Percentiles rank a stretch among this genome's conserved stretches.
Evolutionary conservation across 2,329 filamentous ascomycete genomes (phyloP).

Genomic region (Xylaria sp.): DNA sequence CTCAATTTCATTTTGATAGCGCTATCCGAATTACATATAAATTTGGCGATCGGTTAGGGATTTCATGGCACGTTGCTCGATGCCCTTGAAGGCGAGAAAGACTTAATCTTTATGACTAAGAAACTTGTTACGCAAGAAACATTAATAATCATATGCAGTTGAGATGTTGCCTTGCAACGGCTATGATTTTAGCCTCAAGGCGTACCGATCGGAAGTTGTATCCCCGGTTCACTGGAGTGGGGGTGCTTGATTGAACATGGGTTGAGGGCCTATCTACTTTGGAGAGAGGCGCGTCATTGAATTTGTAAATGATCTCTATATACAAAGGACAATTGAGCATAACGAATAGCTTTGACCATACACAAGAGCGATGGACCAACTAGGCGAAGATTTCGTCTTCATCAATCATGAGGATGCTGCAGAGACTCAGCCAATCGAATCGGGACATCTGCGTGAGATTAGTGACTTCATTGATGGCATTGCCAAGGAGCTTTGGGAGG

Average conservation of each 20-base stretch:
- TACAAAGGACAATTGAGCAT: not conserved
- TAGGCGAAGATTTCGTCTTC: conserved; percentile 45
- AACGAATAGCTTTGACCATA: not conserved
- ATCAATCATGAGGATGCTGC: conserved; percentile 42
- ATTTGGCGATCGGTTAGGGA: not conserved
- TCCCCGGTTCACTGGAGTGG: conserved; percentile 19
- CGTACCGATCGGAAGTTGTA: not conserved
- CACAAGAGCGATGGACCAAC: conserved; percentile 36
- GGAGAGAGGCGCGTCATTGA: no score
- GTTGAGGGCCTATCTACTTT: conserved; percentile 1
- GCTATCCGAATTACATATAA: not conserved
- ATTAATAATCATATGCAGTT: not conserved
- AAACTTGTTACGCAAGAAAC: not conserved
- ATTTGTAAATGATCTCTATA: not conserved
- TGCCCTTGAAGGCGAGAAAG: not conserved
- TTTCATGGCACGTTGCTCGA: not conserved
- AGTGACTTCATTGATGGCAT: conserved; percentile 53
- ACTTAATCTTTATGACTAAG: not conserved
- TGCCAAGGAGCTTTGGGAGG: conserved; percentile 53
- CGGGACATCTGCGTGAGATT: conserved; percentile 49
- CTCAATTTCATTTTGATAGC: not conserved
- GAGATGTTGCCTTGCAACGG: not conserved
- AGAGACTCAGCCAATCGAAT: conserved; percentile 26
- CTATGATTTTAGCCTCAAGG: conserved; percentile 9
- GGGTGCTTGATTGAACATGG: conserved; percentile 21